A percentile compares a stretch with the other conserved stretches of the same genome.
These are phyloP conservation scores for Phytophthora pluvialis DNA, from an alignment of 352 stramenopile species.

Conservation along the genomic window DNA sequence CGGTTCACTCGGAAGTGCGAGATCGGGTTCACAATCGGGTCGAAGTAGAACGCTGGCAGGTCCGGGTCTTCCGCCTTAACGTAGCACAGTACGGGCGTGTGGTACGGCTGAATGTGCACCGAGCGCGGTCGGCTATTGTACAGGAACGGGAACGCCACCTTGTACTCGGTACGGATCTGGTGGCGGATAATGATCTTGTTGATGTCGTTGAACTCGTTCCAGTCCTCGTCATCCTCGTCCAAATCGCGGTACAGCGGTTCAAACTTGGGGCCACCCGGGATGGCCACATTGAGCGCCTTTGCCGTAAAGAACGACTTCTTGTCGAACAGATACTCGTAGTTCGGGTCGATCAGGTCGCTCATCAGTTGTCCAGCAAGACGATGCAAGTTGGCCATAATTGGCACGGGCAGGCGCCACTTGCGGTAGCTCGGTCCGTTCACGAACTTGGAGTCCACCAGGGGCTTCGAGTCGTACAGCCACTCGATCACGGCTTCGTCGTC, in stretches of 20 bases:
- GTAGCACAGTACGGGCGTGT: conserved; percentile 97
- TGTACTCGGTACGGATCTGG: conserved; percentile 99
- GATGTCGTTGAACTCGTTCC: conserved; percentile 99
- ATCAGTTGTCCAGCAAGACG: conserved; percentile 97
- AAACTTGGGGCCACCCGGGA: conserved; percentile 99
- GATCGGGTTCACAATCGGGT: conserved; percentile 98
- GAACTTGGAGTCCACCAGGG: conserved; percentile 90
- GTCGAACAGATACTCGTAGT: conserved; percentile 94
- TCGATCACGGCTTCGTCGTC: conserved; percentile 95
- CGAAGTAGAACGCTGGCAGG: conserved; percentile 97
- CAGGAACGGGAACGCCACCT: conserved; percentile 98
- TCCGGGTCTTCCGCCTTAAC: conserved; percentile 97
- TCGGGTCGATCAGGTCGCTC: conserved; percentile 97
- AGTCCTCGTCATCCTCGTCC: conserved; percentile 99
- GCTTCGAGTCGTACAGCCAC: conserved; percentile 99
- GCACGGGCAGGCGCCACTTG: conserved; percentile 96
- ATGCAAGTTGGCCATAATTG: conserved; percentile 98
- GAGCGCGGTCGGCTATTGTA: conserved; percentile 98
- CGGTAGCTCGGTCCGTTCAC: conserved; percentile 98
- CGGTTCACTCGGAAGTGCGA: conserved; percentile 90
- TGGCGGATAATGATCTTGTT: conserved; percentile 99
- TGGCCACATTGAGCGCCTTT: conserved; percentile 99
- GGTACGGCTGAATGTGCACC: conserved; percentile 96
- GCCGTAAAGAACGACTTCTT: conserved; percentile 99
- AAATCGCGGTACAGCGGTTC: conserved; percentile 99